Evolutionary conservation across 2,329 filamentous ascomycete species (phyloP), one percentile per base, ranked within the genome.

Genomic region (Trichoderma harzianum): DNA sequence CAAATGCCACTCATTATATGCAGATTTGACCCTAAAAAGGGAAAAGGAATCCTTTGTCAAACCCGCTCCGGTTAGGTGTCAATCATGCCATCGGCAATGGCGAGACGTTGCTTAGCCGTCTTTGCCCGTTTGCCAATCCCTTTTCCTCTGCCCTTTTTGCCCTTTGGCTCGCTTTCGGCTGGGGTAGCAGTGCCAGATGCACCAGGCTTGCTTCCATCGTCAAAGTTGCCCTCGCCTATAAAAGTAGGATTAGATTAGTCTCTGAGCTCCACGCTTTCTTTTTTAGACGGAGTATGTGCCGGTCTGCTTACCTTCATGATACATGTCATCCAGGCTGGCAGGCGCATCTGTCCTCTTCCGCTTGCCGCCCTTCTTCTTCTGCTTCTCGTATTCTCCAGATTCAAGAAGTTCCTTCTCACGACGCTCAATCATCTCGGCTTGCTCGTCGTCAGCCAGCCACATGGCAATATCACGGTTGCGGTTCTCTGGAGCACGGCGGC

Each of bases 381-480:
- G 82, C 83, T 91, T 92, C 53, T 90, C 88, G 21, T 85, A 82
- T 78, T 89, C 90, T 73, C 93, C 92, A 74, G 89, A 91, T 80
- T 93, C 92, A 57, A 93, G 86, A 7, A 97, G 84, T 81, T 98
- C 94, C 75, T 93, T 94, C 83, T 98, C 96, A 77, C 95, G 94
- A 75, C 92, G 90, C 83, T 98, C 95, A 78, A 99, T 95, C 81
- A 96, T 88, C 78, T 96, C 95, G 1, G 94, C 96, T 80, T 98
- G 94, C 71, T 98, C 95, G 76, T 98, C 96, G 79, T 99, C 96
- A 21, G 95, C 95, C 74, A 99, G 90, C 96, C 96, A 98, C 92
- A 98, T 92, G 60, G 96, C 96, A 82, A 98, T 98, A 79, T 99
- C 96, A 83, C 97, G 97, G 80, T 97, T 98, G 74, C 95, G 90